Conservation (phyloP, 75 land plant genomes). For the Selaginella tamariscina region DNA sequence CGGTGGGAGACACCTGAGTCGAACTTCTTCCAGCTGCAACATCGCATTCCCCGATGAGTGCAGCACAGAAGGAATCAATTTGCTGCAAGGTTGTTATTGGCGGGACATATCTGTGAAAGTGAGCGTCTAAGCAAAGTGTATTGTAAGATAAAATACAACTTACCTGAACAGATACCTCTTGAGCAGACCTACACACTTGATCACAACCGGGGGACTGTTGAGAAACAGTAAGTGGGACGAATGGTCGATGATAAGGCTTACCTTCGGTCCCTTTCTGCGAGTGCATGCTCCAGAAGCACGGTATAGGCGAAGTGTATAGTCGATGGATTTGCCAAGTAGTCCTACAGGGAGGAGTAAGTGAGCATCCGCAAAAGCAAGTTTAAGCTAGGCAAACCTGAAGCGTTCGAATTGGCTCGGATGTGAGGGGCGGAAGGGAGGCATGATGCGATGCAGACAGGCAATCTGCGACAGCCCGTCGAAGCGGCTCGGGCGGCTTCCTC, state of each 20-base stretch:
- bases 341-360: slow-evolving; percentile 33
- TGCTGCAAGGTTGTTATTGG: slow-evolving; percentile 62
- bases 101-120: slow-evolving; percentile 58
- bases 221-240: background rate
- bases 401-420: slow-evolving; percentile 72
- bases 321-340: slow-evolving; percentile 51
- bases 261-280: slow-evolving; percentile 99
- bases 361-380: background rate
- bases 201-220: slow-evolving; percentile 91
- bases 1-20: slow-evolving; percentile 28
- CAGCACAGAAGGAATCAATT: slow-evolving; percentile 84
- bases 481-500: slow-evolving; percentile 91
- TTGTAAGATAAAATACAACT: background rate
- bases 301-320: slow-evolving; percentile 70
- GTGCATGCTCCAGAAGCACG: slow-evolving; percentile 86
- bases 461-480: slow-evolving; percentile 92
- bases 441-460: slow-evolving; percentile 57
- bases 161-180: slow-evolving; percentile 85
- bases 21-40: slow-evolving; percentile 16
- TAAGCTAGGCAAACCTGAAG: slow-evolving; percentile 54
- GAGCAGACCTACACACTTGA: slow-evolving; percentile 72
- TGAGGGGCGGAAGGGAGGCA: slow-evolving; percentile 25
- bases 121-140: background rate
- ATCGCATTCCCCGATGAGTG: slow-evolving; percentile 67
- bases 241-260: slow-evolving; percentile 13